A percentile compares a stretch with the other conserved stretches of the same genome.
Evolutionary conservation across 768 basidiomycete genomes (phyloP).

Genomic region (Kwoniella botswanensis): DNA sequence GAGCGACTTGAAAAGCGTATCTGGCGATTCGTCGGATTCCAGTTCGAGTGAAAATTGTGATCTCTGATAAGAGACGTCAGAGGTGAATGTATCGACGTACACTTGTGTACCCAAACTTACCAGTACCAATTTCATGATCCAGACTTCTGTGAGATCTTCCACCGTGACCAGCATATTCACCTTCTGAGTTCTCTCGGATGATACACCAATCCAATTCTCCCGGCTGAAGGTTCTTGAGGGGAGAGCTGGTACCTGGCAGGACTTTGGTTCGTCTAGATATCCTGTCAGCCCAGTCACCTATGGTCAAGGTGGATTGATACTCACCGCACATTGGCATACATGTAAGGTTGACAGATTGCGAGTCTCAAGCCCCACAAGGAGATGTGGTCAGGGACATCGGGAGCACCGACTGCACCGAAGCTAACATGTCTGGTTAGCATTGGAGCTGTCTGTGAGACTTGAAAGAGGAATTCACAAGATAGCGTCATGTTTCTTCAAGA

Average conservation of each 20-base stretch:
- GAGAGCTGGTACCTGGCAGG: slow-evolving; percentile 63
- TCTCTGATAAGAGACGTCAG: slow-evolving; percentile 39
- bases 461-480: slow-evolving; percentile 42
- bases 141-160: slow-evolving; percentile 54
- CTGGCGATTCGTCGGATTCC: slow-evolving; percentile 64
- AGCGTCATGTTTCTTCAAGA: slow-evolving; percentile 47
- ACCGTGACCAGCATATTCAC: slow-evolving; percentile 65
- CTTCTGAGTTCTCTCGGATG: slow-evolving; percentile 67
- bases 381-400: slow-evolving; percentile 66
- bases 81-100: not conserved
- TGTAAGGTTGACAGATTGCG: slow-evolving; percentile 64
- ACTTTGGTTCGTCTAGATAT: slow-evolving; percentile 62
- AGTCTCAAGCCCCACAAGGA: slow-evolving; percentile 66
- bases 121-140: slow-evolving; percentile 56
- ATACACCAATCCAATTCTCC: slow-evolving; percentile 64
- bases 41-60: slow-evolving; percentile 63
- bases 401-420: slow-evolving; percentile 64
- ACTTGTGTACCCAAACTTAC: slow-evolving; percentile 23
- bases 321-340: slow-evolving; percentile 58
- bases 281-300: not conserved
- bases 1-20: slow-evolving; percentile 66
- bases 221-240: slow-evolving; percentile 62
- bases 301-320: not conserved
- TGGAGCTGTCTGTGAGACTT: not conserved
- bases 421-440: slow-evolving; percentile 37